These are phyloP conservation scores for Eremomyces bilateralis DNA, from an alignment of 495 filamentous ascomycete species.

Conservation along the genomic window DNA sequence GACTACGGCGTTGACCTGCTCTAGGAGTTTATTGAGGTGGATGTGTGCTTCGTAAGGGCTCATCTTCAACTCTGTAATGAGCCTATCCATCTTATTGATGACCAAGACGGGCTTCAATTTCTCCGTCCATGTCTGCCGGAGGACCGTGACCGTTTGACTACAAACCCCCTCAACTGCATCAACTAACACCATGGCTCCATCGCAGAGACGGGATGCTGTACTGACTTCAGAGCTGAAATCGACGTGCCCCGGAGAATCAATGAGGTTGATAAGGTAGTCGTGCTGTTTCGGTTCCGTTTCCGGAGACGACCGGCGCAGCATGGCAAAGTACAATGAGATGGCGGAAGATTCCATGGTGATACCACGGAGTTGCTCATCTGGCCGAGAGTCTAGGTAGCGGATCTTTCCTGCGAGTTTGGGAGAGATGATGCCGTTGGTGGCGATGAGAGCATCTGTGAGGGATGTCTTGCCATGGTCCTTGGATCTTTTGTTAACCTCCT, in stretches of 20 bases:
- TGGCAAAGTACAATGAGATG: conserved; percentile 90
- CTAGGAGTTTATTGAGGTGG: conserved; percentile 73
- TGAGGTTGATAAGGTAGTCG: conserved; percentile 92
- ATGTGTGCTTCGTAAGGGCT: conserved; percentile 72
- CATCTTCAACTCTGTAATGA: conserved; percentile 86
- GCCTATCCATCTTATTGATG: conserved; percentile 94
- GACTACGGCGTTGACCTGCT: conserved; percentile 93
- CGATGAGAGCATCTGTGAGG: conserved; percentile 84
- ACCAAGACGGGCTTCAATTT: conserved; percentile 84
- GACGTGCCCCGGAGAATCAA: conserved; percentile 94
- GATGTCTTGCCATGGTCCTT: conserved; percentile 97
- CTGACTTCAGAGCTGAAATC: conserved; percentile 98
- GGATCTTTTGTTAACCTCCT: too few species aligned
- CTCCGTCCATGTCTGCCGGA: conserved; percentile 90
- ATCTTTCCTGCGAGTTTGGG: conserved; percentile 94
- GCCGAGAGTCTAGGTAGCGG: conserved; percentile 87
- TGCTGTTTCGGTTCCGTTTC: conserved; percentile 48
- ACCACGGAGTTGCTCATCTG: conserved; percentile 88
- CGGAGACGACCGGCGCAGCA: conserved; percentile 40
- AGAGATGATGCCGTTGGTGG: conserved; percentile 98
- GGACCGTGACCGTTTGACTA: conserved; percentile 91
- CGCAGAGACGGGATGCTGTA: conserved; percentile 81
- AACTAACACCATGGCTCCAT: conserved; percentile 88
- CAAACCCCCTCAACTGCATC: conserved; percentile 97
- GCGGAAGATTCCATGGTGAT: conserved; percentile 99